Conservation (phyloP, 495 filamentous ascomycete species). For the Penicillium cataractarum region DNA sequence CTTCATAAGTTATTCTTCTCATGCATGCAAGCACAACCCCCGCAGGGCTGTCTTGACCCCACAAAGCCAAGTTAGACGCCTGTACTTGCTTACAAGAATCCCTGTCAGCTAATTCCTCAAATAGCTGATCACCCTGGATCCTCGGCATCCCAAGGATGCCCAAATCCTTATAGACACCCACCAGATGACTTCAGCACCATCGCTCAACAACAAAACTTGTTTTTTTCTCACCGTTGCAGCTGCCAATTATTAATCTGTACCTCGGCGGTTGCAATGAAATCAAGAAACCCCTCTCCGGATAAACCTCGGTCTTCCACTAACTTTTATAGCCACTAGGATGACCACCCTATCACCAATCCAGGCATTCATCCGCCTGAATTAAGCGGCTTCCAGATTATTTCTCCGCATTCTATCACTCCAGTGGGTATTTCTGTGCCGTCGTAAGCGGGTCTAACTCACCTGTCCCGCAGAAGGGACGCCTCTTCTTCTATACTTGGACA, state of each 20-base stretch:
- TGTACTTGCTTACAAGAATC: neutral
- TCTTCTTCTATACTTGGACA: neutral
- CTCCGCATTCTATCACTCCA: slow-evolving; percentile 1
- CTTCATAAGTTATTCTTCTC: neutral
- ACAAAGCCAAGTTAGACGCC: neutral
- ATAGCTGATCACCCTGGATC: neutral
- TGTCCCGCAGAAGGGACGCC: neutral
- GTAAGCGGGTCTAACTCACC: neutral
- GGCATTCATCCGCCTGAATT: slow-evolving; percentile 10
- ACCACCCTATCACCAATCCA: slow-evolving; percentile 6
- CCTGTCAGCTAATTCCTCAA: neutral
- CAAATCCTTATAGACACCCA: neutral
- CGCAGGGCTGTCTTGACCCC: neutral
- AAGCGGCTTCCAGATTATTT: neutral
- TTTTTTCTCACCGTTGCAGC: neutral
- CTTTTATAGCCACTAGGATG: neutral
- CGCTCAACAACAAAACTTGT: neutral
- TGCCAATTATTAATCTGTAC: neutral
- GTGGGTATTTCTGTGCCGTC: neutral
- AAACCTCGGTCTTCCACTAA: slow-evolving; percentile 14
- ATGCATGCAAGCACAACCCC: neutral
- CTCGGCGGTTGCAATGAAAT: neutral
- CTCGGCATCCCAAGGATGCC: neutral
- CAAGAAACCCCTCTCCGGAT: slow-evolving; percentile 12
- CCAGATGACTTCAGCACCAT: neutral